A percentile compares a stretch with the other conserved stretches of the same genome.
phyloP scores from a whole-genome alignment of 2,329 filamentous ascomycete species.

The Scytalidium lignicola region DNA sequence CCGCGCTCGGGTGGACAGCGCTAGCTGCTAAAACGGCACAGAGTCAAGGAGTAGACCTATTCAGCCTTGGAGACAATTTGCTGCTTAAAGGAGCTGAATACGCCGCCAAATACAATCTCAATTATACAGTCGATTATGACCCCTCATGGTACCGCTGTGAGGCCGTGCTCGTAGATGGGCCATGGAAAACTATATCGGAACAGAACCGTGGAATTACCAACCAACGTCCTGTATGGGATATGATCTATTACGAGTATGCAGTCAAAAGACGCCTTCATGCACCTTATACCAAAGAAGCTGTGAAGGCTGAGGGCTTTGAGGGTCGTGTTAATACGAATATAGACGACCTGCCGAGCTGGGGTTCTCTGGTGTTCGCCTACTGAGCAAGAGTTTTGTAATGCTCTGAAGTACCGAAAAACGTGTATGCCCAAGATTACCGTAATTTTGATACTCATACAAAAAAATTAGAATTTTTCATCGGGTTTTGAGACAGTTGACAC shows the following conservation, averaged over 20 bases:
- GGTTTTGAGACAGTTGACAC: too few relatives aligned
- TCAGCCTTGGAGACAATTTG: slow-evolving; percentile 25
- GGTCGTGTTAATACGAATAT: slow-evolving; percentile 7
- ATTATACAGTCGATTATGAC: slow-evolving; percentile 30
- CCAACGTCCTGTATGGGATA: slow-evolving; percentile 12
- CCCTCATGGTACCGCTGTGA: slow-evolving; percentile 33
- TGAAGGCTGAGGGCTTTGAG: slow-evolving; percentile 11
- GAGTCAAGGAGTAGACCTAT: slow-evolving; percentile 33
- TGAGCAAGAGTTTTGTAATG: too few relatives aligned
- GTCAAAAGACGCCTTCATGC: slow-evolving; percentile 17
- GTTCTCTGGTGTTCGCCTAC: too few relatives aligned
- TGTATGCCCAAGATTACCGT: too few relatives aligned
- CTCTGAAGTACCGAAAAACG: too few relatives aligned
- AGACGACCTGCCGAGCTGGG: background rate
- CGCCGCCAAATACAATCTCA: slow-evolving; percentile 34
- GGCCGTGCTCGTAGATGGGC: slow-evolving; percentile 33
- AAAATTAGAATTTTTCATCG: too few relatives aligned
- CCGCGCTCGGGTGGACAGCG: slow-evolving; percentile 31
- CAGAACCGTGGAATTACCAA: slow-evolving; percentile 19
- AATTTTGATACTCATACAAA: too few relatives aligned
- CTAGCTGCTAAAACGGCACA: slow-evolving; percentile 29
- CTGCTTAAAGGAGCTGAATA: slow-evolving; percentile 34
- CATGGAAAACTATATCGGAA: slow-evolving; percentile 29
- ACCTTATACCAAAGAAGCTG: slow-evolving; percentile 16
- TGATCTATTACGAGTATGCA: slow-evolving; percentile 30